Evolutionary conservation across 805 yeast species (phyloP).

Genomic region (Lipomyces japonicus): DNA sequence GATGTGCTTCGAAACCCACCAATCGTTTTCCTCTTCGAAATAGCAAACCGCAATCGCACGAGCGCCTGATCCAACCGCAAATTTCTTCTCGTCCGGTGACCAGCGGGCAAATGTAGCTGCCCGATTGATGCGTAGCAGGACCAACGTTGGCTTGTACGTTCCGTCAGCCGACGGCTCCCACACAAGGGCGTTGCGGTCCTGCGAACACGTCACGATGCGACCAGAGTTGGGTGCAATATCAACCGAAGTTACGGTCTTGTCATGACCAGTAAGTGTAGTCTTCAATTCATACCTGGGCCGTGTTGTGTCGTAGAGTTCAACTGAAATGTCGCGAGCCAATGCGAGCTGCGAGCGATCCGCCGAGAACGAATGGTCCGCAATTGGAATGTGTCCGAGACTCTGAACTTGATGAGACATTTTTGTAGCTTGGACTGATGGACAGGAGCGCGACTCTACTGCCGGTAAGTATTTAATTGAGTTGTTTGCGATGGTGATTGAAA

Average conservation of each 20-base stretch:
- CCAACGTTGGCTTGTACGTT: constrained; percentile 80
- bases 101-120: constrained; percentile 94
- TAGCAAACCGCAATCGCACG: constrained; percentile 92
- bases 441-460: constrained; percentile 41
- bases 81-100: constrained; percentile 93
- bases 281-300: constrained; percentile 54
- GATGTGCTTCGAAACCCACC: constrained; percentile 99
- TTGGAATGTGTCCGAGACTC: constrained; percentile 76
- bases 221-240: constrained; percentile 80
- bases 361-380: constrained; percentile 87
- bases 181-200: constrained; percentile 95
- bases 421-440: constrained; percentile 10
- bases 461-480: neutral
- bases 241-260: constrained; percentile 89
- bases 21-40: constrained; percentile 91
- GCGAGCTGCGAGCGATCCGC: constrained; percentile 65
- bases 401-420: constrained; percentile 38
- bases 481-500: neutral
- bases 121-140: constrained; percentile 83
- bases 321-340: constrained; percentile 71
- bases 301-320: constrained; percentile 65
- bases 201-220: constrained; percentile 91
- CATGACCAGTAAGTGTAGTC: constrained; percentile 75
- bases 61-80: constrained; percentile 96
- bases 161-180: constrained; percentile 76